A percentile compares a stretch with the other conserved stretches of the same genome.
Evolutionary conservation across 1,139 yeast genomes (phyloP).

Genomic region (Candida sp.): DNA sequence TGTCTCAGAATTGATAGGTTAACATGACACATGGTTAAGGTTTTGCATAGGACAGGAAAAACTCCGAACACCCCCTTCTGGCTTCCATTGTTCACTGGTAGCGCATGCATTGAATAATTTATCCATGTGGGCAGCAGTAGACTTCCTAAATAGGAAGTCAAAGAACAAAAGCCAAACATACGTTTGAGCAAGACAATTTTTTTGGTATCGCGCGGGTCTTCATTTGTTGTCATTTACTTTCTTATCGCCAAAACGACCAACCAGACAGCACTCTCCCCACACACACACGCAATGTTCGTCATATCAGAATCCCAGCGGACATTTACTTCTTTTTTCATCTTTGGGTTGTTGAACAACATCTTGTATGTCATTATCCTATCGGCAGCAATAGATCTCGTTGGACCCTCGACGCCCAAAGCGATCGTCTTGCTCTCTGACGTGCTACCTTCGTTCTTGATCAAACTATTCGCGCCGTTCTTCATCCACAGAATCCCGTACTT

Average conservation of each 20-base stretch:
- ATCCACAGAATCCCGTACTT: constrained; percentile 68
- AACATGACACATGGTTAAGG: no score
- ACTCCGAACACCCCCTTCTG: background rate
- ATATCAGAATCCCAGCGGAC: constrained; percentile 15
- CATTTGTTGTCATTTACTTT: background rate
- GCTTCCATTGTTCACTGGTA: background rate
- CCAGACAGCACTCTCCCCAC: no score
- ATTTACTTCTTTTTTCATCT: constrained; percentile 71
- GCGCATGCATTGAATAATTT: background rate
- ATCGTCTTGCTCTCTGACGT: constrained; percentile 87
- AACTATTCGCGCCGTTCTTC: constrained; percentile 78
- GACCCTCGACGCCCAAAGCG: constrained; percentile 83
- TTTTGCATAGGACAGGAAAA: background rate
- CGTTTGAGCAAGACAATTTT: no score
- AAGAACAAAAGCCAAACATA: no score
- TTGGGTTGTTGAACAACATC: constrained; percentile 88
- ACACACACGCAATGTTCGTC: background rate
- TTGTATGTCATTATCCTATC: constrained; percentile 90
- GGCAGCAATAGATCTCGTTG: constrained; percentile 93
- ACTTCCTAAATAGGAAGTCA: background rate
- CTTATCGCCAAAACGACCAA: background rate
- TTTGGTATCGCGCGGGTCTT: no score
- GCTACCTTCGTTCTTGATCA: constrained; percentile 76
- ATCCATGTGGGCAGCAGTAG: background rate
- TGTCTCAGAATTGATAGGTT: no score